Evolutionary conservation across 305 asterid species (phyloP), one percentile per base, ranked within the genome.

Genomic region (Ajuga reptans): DNA sequence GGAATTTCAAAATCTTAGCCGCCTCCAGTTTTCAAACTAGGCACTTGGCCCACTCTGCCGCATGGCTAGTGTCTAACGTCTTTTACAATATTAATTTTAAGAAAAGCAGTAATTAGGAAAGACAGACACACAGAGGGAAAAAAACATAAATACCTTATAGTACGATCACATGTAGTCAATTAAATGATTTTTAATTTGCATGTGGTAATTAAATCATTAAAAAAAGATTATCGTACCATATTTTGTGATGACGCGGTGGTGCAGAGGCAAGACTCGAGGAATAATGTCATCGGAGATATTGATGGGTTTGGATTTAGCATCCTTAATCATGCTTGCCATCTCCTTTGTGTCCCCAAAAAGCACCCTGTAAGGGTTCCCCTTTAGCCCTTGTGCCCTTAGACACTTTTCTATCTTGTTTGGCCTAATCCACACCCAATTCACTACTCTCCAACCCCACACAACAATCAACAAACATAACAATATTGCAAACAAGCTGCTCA

Each of bases 291-390:
- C 84, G 21, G 76, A 74, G 9, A 86, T 66, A 8, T 68, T 73
- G 68, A 84, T 83, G 5, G 88, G 82, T 56, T 74, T 83, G 0
- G 79, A 62, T 39, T 68, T 78, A 0, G 89, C 88, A 50, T 72
- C 70, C 56, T 74, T 78, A 16, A 70, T 78, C 85, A 86, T 47
- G n/a, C 58, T 14, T 4, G 64, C 78, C 83, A 83, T 81, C 45
- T 84, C 90, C 54, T 83, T 81, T 11, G 84, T 68, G 60, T 86
- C 90, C 34, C 90, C 92, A 49, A 72, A 45, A 0, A 83, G 41
- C n/a, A 73, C 2, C 61, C 75, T 69, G 72, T 86, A 86, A 0
- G 87, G 51, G 71, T 81, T 83, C 3, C 92, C 92, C 0, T 37
- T 57, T 27, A 83, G 68, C 5, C 92, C 89, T 79, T 86, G 89